Evolutionary conservation across 306 rosid species (phyloP), one percentile per base, ranked within the genome.

Genomic region (Biancaea sappan): DNA sequence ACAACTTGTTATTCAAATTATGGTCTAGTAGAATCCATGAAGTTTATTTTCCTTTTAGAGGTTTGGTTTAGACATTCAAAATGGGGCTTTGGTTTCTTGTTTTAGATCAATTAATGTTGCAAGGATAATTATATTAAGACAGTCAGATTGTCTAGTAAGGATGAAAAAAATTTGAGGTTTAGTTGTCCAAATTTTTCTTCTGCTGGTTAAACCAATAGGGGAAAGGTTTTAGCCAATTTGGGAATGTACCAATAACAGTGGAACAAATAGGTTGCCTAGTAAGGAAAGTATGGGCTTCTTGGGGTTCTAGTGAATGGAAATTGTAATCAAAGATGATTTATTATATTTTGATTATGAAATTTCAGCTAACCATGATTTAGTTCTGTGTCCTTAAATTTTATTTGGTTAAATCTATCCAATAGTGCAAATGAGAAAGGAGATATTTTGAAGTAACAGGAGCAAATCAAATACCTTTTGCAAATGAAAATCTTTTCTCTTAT

Each of bases 31-130:
- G 32, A 65, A 65, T 65, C 24, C 32, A 53, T 7, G 0, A 14
- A 5, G 28, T 65, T 24, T 5, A 9, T 25, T 43, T 65, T 24
- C 52, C 68, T 21, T 35, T 68, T 10, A 28, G 40, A 47, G 15
- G 29, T 53, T 74, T 56, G 62, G 61, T 43, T 52, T 62, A 38
- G 75, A n/a, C 50, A 78, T 31, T 58, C 31, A 57, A 79, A 75
- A 75, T 57, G 38, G 11, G 34, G 35, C 19, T 5, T 60, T 63
- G 37, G 13, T 43, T 43, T 22, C 15, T 66, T 28, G 19, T 43
- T 43, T 0, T 35, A 25, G 54, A 66, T 24, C 54, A 28, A 43
- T 25, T 43, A 41, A 22, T 66, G 53, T 14, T 65, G 34, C 22
- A 43, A 38, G 54, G 6, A 43, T 43, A 44, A 25, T 66, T 66